Evolutionary conservation across 108 stramenopile species (phyloP).

Genomic region (Mayamaea pseudoterrestris): DNA sequence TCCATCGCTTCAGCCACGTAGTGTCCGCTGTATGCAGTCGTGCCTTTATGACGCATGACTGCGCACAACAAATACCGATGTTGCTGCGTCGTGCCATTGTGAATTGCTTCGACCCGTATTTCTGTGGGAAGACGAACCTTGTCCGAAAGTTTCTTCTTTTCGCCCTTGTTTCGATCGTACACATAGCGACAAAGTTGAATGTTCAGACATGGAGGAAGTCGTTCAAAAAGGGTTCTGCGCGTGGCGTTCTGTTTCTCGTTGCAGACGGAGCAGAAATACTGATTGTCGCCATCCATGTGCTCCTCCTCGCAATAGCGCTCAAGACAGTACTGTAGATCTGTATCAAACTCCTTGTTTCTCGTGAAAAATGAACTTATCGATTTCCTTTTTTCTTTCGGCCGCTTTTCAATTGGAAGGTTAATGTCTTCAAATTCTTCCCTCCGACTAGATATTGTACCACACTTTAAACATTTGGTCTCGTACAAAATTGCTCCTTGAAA

Average conservation of each 20-base stretch:
- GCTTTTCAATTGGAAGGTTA: constrained; percentile 48
- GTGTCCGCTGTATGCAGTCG: constrained; percentile 73
- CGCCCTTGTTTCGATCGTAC: constrained; percentile 41
- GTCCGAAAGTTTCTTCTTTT: constrained; percentile 62
- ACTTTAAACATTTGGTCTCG: constrained; percentile 48
- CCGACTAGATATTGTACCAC: constrained; percentile 26
- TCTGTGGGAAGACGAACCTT: constrained; percentile 47
- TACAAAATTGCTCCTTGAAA: constrained; percentile 54
- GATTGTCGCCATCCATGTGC: constrained; percentile 63
- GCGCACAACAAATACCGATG: constrained; percentile 51
- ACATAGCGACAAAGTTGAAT: constrained; percentile 76
- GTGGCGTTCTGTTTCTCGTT: constrained; percentile 53
- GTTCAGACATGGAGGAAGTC: constrained; percentile 71
- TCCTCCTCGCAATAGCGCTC: constrained; percentile 49
- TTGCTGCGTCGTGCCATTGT: background rate
- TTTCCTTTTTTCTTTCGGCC: constrained; percentile 7
- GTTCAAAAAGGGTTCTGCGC: constrained; percentile 23
- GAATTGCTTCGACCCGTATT: constrained; percentile 18
- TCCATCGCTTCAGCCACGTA: constrained; percentile 80
- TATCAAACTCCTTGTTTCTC: constrained; percentile 20
- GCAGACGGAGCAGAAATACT: constrained; percentile 59
- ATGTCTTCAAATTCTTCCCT: constrained; percentile 64
- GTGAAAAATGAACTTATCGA: background rate
- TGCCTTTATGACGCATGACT: constrained; percentile 72
- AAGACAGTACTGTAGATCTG: constrained; percentile 62